Evolutionary conservation across 495 filamentous ascomycete species (phyloP).

Genomic region (Neurospora sp.): DNA sequence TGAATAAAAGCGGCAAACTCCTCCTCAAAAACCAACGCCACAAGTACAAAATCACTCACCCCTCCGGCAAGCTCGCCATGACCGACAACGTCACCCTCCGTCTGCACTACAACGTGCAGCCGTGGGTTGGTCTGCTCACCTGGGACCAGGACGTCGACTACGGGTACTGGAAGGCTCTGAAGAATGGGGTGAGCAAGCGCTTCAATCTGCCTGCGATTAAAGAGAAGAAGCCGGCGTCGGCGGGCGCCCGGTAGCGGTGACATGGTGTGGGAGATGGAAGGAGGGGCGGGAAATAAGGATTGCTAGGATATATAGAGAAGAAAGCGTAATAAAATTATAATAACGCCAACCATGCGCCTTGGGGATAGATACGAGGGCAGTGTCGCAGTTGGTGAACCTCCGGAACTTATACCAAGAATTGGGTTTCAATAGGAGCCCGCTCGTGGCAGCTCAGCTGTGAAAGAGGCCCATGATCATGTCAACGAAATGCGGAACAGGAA

Average conservation of each 20-base stretch:
- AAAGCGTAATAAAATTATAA: not conserved
- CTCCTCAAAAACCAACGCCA: constrained; percentile 67
- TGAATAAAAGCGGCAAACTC: constrained; percentile 48
- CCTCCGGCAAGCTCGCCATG: constrained; percentile 61
- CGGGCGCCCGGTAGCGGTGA: not conserved
- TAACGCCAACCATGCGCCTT: too few relatives aligned
- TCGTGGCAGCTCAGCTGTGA: not conserved
- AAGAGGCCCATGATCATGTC: not conserved
- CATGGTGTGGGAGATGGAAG: constrained; percentile 3
- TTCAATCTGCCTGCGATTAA: constrained; percentile 74
- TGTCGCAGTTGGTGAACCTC: not conserved
- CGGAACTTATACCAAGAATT: not conserved
- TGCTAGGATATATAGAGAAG: not conserved
- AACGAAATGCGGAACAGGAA: not conserved
- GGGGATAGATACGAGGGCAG: too few relatives aligned
- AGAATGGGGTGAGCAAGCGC: constrained; percentile 49
- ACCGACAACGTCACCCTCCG: constrained; percentile 61
- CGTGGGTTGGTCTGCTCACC: constrained; percentile 81
- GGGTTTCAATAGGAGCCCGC: not conserved
- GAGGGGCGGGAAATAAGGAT: not conserved
- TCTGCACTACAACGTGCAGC: constrained; percentile 93
- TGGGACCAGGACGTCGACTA: constrained; percentile 57
- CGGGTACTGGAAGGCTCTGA: constrained; percentile 53
- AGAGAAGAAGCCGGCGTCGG: constrained; percentile 30
- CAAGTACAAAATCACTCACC: constrained; percentile 92